Conservation (phyloP, 1,139 yeast genomes). For the Scheffersomyces segobiensis region DNA sequence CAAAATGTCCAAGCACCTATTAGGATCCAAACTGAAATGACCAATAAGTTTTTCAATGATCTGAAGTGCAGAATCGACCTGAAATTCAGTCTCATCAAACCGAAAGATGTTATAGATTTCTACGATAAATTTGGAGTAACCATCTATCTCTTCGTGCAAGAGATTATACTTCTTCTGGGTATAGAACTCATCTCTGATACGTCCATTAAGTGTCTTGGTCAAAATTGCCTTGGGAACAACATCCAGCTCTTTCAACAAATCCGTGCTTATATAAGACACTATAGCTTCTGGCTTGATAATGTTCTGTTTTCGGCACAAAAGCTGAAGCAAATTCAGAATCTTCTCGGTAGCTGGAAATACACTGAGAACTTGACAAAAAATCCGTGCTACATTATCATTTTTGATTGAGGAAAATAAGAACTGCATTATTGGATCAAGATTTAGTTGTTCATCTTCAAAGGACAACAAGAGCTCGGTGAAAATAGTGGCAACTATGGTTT, state of each 20-base stretch:
- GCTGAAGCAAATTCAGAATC: constrained; percentile 29
- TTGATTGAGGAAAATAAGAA: constrained; percentile 33
- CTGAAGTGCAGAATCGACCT: constrained; percentile 49
- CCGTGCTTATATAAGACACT: constrained; percentile 36
- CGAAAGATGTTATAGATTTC: constrained; percentile 50
- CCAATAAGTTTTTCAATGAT: constrained; percentile 67
- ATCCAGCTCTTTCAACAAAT: constrained; percentile 35
- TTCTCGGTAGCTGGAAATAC: constrained; percentile 39
- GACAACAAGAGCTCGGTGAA: constrained; percentile 41
- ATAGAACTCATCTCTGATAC: constrained; percentile 56
- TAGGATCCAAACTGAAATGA: constrained; percentile 76
- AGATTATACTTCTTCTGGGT: constrained; percentile 74
- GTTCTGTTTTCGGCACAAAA: constrained; percentile 22
- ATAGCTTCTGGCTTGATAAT: constrained; percentile 41
- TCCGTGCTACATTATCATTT: constrained; percentile 34
- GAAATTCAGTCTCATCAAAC: constrained; percentile 39
- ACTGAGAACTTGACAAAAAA: constrained; percentile 47
- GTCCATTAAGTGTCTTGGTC: constrained; percentile 42
- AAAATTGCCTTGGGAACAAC: constrained; percentile 40
- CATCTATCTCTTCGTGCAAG: constrained; percentile 78
- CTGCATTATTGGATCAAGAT: constrained; percentile 21
- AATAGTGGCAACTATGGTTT: constrained; percentile 12
- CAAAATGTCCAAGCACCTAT: constrained; percentile 63
- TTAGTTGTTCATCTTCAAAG: constrained; percentile 27
- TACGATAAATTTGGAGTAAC: constrained; percentile 67